A percentile compares a stretch with the other conserved stretches of the same genome.
Conservation (phyloP, 345 rosid species). For the Hypericum androsaemum region DNA sequence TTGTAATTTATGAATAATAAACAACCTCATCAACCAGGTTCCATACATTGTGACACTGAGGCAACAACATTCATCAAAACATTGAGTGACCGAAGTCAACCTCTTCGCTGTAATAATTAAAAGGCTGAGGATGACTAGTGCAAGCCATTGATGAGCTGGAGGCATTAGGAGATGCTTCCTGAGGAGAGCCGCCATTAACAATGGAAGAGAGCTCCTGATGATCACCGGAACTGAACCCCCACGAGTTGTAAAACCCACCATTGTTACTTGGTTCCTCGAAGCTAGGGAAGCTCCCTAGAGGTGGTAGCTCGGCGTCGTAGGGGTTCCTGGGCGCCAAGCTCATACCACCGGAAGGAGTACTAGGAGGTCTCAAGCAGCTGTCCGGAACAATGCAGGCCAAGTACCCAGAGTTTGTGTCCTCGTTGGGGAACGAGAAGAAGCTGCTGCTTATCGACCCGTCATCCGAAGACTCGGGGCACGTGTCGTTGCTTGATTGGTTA, state of each 20-base stretch:
- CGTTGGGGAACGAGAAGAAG: conserved; percentile 33
- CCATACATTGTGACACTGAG: conserved; percentile 10
- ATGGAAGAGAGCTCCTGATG: conserved; percentile 28
- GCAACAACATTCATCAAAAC: background rate
- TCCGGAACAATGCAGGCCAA: conserved; percentile 90
- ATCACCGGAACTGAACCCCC: conserved; percentile 44
- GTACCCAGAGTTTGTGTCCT: conserved; percentile 65
- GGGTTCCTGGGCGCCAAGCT: background rate
- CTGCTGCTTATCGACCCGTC: conserved; percentile 28
- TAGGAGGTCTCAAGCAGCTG: conserved; percentile 68
- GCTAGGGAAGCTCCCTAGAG: conserved; percentile 10
- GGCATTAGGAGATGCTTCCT: no score
- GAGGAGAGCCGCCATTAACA: conserved; percentile 24
- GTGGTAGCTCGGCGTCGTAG: background rate
- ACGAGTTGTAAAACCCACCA: conserved; percentile 27
- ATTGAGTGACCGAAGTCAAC: conserved; percentile 1
- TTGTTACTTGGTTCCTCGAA: conserved; percentile 17
- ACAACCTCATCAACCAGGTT: no score
- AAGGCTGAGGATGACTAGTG: no score
- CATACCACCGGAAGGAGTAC: conserved; percentile 23
- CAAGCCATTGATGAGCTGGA: background rate
- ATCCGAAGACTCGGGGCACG: conserved; percentile 26
- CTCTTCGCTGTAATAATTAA: background rate
- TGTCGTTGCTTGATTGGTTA: conserved; percentile 15
- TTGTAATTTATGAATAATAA: no score